Evolutionary conservation across 306 rosid genomes (phyloP), one percentile per base, ranked within the genome.

Genomic region (Quillaja saponaria): DNA sequence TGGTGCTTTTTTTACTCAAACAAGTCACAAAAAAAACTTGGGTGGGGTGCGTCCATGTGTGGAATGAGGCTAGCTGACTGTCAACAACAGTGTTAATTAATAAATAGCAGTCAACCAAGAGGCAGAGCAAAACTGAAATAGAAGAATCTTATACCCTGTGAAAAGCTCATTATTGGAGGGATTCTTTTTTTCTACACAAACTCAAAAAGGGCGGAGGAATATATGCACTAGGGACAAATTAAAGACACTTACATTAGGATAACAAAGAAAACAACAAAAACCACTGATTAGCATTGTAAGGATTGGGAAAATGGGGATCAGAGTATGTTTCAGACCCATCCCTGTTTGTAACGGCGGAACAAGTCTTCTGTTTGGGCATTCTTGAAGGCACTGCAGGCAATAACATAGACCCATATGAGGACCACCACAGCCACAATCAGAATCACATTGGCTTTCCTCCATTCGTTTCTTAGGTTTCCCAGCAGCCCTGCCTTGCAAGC

Each of bases 331-430:
- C 66, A 91, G 68, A 75, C 79, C 95, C 91, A 85, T 35, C 96
- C 96, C 75, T 61, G 87, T 60, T 92, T 89, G 86, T 89, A 84
- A 45, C 83, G 90, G 44, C 63, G 62, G 79, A 92, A 91, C 46
- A 91, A 92, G 54, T 89, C 82, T 68, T 88, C 95, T 0, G 96
- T 92, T 56, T 83, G 88, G 28, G 96, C 96, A 38, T 92, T 92
- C 85, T 75, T 92, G 78, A 82, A 89, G 75, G 99, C 99, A 52
- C 96, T 82, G 37, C 91, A 92, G 50, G 90, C 99, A 39, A 92
- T 76, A 65, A 89, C 65, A 69, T 92, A 92, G 71, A 92, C 94
- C 69, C 81, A 86, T 7, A 86, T 84, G 42, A 92, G 84, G 12
- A 85, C 74, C 37, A 85, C 94, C 14, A 87, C 74, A 1, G 99